Evolutionary conservation across 805 yeast genomes (phyloP).

Genomic region (Jamesozyma jinghongensis): DNA sequence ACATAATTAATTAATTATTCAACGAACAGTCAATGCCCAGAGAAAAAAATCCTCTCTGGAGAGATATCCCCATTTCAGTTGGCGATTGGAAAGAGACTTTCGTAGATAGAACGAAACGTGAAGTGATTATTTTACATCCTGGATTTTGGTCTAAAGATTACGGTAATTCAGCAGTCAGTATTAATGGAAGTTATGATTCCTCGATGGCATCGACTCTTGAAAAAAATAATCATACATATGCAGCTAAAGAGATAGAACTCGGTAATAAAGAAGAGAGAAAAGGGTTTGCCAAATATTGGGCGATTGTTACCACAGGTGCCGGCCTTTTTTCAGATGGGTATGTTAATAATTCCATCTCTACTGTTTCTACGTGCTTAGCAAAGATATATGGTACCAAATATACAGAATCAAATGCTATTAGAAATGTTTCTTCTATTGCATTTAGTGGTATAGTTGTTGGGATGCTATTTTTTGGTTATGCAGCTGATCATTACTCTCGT

Average conservation of each 20-base stretch:
- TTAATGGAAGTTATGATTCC: too few species aligned
- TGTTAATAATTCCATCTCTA: conserved; percentile 73
- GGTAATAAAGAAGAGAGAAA: neutral
- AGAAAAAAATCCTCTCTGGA: neutral
- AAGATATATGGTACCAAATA: conserved; percentile 58
- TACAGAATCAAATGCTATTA: conserved; percentile 55
- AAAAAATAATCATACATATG: neutral
- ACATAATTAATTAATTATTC: too few species aligned
- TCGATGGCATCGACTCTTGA: neutral
- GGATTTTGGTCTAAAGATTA: conserved; percentile 3
- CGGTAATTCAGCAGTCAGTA: neutral
- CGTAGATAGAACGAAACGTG: neutral
- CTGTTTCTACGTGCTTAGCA: conserved; percentile 64
- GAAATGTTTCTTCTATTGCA: conserved; percentile 78
- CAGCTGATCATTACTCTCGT: conserved; percentile 74
- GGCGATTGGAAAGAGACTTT: neutral
- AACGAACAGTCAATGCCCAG: too few species aligned
- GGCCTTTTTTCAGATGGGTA: conserved; percentile 93
- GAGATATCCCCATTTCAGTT: conserved; percentile 1
- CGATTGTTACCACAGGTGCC: conserved; percentile 79
- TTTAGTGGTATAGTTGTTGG: conserved; percentile 91
- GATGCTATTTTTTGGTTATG: conserved; percentile 68
- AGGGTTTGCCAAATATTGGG: conserved; percentile 40
- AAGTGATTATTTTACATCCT: neutral
- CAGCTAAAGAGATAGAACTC: neutral